A percentile compares a stretch with the other conserved stretches of the same genome.
phyloP scores from a whole-genome alignment of 805 yeast genomes.

The Hanseniaspora mollemarum region DNA sequence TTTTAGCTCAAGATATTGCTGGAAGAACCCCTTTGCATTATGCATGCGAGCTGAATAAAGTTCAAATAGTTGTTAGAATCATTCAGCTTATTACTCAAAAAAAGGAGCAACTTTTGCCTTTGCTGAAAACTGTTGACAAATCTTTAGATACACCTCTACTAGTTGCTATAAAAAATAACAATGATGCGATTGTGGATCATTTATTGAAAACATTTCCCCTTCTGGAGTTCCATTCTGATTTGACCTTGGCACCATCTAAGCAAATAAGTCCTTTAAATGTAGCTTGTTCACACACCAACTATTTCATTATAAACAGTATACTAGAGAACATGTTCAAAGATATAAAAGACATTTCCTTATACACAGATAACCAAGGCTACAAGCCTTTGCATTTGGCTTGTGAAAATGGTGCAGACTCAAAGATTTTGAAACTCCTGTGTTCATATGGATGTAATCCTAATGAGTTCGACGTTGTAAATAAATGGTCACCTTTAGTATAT shows the following conservation, averaged over 20 bases:
- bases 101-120: conserved; percentile 19
- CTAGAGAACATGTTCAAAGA: conserved; percentile 31
- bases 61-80: conserved; percentile 30
- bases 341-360: conserved; percentile 17
- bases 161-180: conserved; percentile 61
- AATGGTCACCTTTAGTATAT: conserved; percentile 90
- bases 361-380: conserved; percentile 75
- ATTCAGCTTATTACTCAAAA: conserved; percentile 2
- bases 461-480: conserved; percentile 69
- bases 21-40: conserved; percentile 82
- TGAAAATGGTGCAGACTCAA: conserved; percentile 58
- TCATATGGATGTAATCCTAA: conserved; percentile 68
- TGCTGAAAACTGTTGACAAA: conserved; percentile 43
- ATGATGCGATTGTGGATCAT: conserved; percentile 40
- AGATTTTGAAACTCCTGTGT: conserved; percentile 56
- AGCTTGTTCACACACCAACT: conserved; percentile 79
- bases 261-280: conserved; percentile 48
- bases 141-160: conserved; percentile 74
- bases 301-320: conserved; percentile 53
- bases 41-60: conserved; percentile 53
- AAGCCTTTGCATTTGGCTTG: conserved; percentile 83
- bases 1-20: conserved; percentile 45
- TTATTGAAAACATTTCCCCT: conserved; percentile 39
- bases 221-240: conserved; percentile 33
- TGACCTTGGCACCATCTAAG: conserved; percentile 47